These are phyloP conservation scores for Trypanosoma conorhini DNA, from an alignment of 208 protist species.

Conservation along the genomic window DNA sequence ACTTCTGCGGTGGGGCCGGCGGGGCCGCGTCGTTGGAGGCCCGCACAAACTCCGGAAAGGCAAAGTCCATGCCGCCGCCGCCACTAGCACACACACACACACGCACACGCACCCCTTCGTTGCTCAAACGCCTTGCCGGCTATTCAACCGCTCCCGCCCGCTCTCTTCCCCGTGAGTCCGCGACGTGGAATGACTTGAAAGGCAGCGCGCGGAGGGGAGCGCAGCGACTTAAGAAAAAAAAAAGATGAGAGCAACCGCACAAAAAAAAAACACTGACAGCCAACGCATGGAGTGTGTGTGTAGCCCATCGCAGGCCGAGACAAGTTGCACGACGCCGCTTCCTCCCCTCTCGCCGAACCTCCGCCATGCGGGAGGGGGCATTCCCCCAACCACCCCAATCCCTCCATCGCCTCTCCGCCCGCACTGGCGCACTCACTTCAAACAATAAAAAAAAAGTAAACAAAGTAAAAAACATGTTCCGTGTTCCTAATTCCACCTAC, in stretches of 20 bases:
- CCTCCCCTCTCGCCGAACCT: too few species aligned
- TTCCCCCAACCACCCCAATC: neutral
- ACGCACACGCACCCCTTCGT: neutral
- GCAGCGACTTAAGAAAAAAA: slow-evolving; percentile 22
- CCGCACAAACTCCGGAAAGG: slow-evolving; percentile 33
- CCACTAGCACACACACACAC: too few species aligned
- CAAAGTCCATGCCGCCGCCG: slow-evolving; percentile 28
- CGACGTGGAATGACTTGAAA: slow-evolving; percentile 13
- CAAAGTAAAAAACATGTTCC: too few species aligned
- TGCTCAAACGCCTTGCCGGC: neutral
- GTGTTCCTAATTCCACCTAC: too few species aligned
- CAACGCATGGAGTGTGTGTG: too few species aligned
- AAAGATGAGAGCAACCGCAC: neutral
- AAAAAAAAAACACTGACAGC: too few species aligned
- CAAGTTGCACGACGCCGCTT: too few species aligned
- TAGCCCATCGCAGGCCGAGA: too few species aligned
- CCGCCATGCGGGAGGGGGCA: too few species aligned
- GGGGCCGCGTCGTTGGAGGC: slow-evolving; percentile 20
- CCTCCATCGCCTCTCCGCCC: neutral
- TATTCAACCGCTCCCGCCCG: neutral
- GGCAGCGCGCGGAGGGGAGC: too few species aligned
- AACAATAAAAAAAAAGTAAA: too few species aligned
- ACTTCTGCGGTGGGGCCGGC: slow-evolving; percentile 40
- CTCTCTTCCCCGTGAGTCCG: neutral
- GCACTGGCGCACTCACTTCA: too few species aligned